Evolutionary conservation across 1,284 basidiomycete genomes (phyloP), one percentile per base, ranked within the genome.

Genomic region (Cystobasidium pallidum): DNA sequence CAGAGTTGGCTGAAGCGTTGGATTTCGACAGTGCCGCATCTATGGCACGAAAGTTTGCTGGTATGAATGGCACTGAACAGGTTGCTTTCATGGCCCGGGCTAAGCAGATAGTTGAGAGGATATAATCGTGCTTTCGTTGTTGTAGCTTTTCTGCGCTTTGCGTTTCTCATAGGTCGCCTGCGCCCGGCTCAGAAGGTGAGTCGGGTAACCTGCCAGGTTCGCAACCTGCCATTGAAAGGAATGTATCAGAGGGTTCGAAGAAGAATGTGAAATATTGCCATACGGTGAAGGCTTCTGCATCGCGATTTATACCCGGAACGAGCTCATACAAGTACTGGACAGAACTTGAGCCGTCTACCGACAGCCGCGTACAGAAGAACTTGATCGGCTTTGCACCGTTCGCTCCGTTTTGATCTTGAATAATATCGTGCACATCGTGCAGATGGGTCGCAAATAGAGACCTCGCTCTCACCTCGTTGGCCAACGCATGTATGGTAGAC

Each of bases 391-490:
- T 86, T 8, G 84, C 85, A 3, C 81, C 75, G 80, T 76, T 43
- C 15, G 74, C 58, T 2, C 75, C 70, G 15, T 47, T 74, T 76
- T 88, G 87, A 0, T 88, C 88, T 21, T 95, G 83, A 19, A 82
- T 65, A 86, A 98, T 88, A 75, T 91, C 88, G 1, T 89, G 89
- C 13, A 99, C 82, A 78, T 97, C 93, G 80, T 98, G 93, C 78
- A 97, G 97, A 81, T 99, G 95, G 13, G 95, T 99, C 2, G 96
- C 95, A 79, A 99, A 99, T 30, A 99, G 83, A 1, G 91, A 86
- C 26, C 93, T 86, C 79, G 91, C 93, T 65, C 84, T 83, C 78
- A 91, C 93, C n/a, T 86, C 82, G 19, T 84, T 82, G 52, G 90
- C 82, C 17, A 99, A 85, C 78, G 95, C 89, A 78, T 94, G 87